Conservation (phyloP, 2,329 filamentous ascomycete species). For the Dactylellina drechsleri region DNA sequence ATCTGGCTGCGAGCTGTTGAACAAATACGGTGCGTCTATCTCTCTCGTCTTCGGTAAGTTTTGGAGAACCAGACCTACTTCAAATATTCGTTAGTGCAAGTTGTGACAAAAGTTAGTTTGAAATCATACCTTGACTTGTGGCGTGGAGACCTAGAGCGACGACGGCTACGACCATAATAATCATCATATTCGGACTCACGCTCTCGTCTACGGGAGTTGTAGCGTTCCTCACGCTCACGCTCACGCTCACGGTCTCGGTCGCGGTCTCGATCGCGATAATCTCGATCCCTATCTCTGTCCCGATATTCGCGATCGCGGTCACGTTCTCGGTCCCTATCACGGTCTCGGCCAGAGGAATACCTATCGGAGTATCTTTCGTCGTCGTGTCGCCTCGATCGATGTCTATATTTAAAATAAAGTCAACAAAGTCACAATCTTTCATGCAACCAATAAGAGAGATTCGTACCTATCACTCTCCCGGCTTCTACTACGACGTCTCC, state of each 20-base stretch:
- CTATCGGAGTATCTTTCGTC: conserved; percentile 66
- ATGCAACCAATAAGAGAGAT: not conserved
- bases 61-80: conserved; percentile 70
- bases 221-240: conserved; percentile 73
- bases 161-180: conserved; percentile 63
- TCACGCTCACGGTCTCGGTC: conserved; percentile 67
- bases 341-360: conserved; percentile 69
- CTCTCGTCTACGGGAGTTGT: conserved; percentile 83
- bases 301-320: conserved; percentile 59
- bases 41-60: conserved; percentile 91
- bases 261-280: conserved; percentile 67
- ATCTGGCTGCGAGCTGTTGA: conserved; percentile 92
- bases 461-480: conserved; percentile 52
- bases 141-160: conserved; percentile 65
- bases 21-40: conserved; percentile 98
- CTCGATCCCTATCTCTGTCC: conserved; percentile 66
- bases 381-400: conserved; percentile 54
- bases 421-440: not conserved
- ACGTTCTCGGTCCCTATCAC: conserved; percentile 60
- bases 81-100: conserved; percentile 9
- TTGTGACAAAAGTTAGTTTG: conserved; percentile 30
- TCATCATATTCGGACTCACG: conserved; percentile 64
- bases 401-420: conserved; percentile 25
- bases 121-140: conserved; percentile 56
- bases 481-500: conserved; percentile 46